Percentiles rank a stretch among this genome's conserved stretches.
Conservation (phyloP, 2,329 filamentous ascomycete genomes). For the Annulohypoxylon truncatum region DNA sequence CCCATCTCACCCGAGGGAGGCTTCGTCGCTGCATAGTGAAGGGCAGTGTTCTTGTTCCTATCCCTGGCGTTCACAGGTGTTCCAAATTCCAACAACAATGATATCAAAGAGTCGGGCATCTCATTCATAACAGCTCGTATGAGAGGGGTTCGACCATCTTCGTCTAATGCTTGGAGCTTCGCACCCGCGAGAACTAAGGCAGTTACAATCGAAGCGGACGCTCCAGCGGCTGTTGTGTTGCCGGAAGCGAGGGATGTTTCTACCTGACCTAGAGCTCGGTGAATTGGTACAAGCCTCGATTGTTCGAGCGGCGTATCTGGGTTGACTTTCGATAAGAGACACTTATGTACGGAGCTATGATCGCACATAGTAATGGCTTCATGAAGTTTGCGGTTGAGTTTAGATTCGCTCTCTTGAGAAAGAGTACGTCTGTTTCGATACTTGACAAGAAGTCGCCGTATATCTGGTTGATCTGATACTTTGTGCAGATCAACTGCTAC, state of each 20-base stretch:
- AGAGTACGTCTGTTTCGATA: conserved; percentile 30
- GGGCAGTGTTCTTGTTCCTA: conserved; percentile 38
- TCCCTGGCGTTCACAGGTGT: conserved; percentile 36
- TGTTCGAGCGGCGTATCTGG: conserved; percentile 34
- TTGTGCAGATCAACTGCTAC: conserved; percentile 36
- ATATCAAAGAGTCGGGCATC: conserved; percentile 39
- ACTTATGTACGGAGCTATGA: conserved; percentile 37
- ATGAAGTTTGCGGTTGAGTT: conserved; percentile 36
- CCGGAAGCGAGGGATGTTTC: conserved; percentile 34
- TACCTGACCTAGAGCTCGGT: conserved; percentile 34
- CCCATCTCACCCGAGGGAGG: conserved; percentile 32
- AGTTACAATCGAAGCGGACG: conserved; percentile 36
- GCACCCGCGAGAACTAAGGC: conserved; percentile 39
- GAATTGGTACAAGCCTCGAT: conserved; percentile 34
- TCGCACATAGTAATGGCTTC: conserved; percentile 36
- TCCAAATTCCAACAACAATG: conserved; percentile 42
- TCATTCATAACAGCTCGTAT: conserved; percentile 41
- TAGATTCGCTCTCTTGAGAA: conserved; percentile 20
- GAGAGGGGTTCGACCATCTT: conserved; percentile 38
- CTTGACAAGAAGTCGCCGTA: conserved; percentile 35
- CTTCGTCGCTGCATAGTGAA: conserved; percentile 41
- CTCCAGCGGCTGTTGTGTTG: conserved; percentile 29
- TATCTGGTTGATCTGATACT: conserved; percentile 22
- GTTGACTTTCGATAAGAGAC: conserved; percentile 35
- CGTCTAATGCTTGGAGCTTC: conserved; percentile 30